phyloP scores from a whole-genome alignment of 2,329 filamentous ascomycete species.

The Curvularia spicifera region DNA sequence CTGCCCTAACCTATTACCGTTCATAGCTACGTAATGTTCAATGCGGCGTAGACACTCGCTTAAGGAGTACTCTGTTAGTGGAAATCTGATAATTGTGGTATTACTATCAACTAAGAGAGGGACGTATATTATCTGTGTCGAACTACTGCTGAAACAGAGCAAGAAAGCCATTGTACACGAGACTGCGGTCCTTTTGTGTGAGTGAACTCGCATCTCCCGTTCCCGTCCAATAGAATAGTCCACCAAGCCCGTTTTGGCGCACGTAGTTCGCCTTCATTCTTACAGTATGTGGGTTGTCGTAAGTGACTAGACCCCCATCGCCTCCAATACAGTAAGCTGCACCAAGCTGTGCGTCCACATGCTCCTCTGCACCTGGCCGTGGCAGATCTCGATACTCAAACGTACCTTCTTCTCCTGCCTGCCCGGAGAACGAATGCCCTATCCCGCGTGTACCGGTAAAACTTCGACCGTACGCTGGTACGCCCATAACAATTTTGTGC shows the following conservation, averaged over 20 bases:
- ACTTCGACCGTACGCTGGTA: conserved; percentile 77
- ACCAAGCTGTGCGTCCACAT: conserved; percentile 69
- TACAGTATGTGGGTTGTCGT: conserved; percentile 80
- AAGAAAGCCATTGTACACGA: conserved; percentile 66
- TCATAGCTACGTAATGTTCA: background rate
- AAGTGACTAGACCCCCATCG: conserved; percentile 79
- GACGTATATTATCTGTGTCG: background rate
- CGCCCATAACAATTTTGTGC: conserved; percentile 75
- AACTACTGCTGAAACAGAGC: conserved; percentile 52
- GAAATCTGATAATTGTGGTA: background rate
- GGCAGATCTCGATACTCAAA: conserved; percentile 79
- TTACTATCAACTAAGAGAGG: background rate
- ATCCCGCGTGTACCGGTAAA: conserved; percentile 71
- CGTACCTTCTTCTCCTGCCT: conserved; percentile 67
- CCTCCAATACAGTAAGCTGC: conserved; percentile 75
- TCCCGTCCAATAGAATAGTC: conserved; percentile 84
- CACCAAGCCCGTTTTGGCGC: conserved; percentile 72
- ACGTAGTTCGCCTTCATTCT: conserved; percentile 76
- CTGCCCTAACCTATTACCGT: no score
- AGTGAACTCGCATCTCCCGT: conserved; percentile 66
- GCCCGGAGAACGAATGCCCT: conserved; percentile 64
- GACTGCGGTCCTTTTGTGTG: conserved; percentile 58
- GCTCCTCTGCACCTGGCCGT: conserved; percentile 65
- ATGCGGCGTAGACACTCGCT: background rate
- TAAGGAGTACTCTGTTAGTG: background rate